A percentile compares a stretch with the other conserved stretches of the same genome.
phyloP scores from a whole-genome alignment of 345 rosid genomes.

The Eucalyptus curtisii region DNA sequence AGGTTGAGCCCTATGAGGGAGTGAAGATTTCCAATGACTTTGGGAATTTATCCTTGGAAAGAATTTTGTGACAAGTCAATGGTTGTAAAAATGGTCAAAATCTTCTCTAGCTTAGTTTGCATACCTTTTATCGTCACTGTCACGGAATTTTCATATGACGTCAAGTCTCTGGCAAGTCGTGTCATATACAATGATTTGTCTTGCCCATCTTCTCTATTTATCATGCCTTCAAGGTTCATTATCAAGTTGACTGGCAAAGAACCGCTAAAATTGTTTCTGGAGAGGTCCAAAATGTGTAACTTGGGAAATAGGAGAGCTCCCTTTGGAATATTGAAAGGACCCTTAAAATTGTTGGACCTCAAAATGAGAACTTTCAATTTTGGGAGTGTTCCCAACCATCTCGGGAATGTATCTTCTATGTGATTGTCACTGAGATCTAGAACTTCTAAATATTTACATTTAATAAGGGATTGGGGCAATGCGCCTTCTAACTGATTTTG shows the following conservation, averaged over 20 bases:
- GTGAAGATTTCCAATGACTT: background rate
- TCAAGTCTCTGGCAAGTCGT: accelerated
- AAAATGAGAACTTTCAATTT: background rate
- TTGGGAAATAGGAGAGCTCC: background rate
- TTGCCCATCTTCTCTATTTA: background rate
- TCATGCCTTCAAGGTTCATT: background rate
- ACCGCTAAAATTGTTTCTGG: background rate
- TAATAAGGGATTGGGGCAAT: accelerated
- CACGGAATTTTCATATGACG: background rate
- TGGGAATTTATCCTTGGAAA: background rate
- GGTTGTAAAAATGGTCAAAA: background rate
- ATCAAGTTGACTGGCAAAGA: background rate
- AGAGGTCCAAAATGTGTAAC: background rate
- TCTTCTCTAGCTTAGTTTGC: background rate
- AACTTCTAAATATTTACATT: background rate
- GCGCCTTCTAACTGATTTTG: background rate
- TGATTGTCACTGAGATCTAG: too few species aligned
- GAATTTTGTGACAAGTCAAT: background rate
- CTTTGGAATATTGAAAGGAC: too few species aligned
- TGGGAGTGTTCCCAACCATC: background rate
- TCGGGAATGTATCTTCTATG: background rate
- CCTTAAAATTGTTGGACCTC: background rate
- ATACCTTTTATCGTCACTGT: accelerated
- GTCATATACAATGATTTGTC: background rate
- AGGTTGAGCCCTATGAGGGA: background rate